Conservation (phyloP, 306 rosid species). For the Neltuma alba region DNA sequence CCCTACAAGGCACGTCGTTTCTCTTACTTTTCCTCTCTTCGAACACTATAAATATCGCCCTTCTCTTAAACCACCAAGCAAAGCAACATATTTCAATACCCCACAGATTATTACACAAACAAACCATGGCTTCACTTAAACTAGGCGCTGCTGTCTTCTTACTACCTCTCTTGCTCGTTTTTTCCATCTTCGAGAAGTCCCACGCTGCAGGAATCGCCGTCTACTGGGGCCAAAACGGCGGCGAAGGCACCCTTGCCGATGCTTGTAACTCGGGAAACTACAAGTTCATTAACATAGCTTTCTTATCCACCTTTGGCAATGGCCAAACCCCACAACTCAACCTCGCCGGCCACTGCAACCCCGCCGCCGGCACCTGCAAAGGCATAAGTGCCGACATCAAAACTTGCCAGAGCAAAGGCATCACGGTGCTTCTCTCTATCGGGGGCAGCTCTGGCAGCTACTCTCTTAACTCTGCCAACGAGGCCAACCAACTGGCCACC, state of each 20-base stretch:
- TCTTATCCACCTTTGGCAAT: constrained; percentile 53
- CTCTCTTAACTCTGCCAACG: constrained; percentile 52
- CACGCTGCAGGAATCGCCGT: constrained; percentile 52
- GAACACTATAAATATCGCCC: constrained; percentile 24
- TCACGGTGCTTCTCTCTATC: constrained; percentile 66
- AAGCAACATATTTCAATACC: too few species aligned
- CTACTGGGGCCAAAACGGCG: constrained; percentile 63
- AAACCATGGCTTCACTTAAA: constrained; percentile 48
- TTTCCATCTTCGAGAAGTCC: constrained; percentile 27
- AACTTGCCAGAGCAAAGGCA: constrained; percentile 46
- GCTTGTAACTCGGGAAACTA: constrained; percentile 66
- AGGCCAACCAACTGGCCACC: constrained; percentile 43
- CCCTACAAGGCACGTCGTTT: constrained; percentile 22
- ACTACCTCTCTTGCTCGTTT: constrained; percentile 37
- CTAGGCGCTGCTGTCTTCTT: constrained; percentile 33
- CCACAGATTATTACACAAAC: background rate
- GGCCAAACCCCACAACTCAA: constrained; percentile 45
- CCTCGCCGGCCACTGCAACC: constrained; percentile 57
- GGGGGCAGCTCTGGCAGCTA: constrained; percentile 55
- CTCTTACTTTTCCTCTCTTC: constrained; percentile 23
- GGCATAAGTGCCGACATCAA: constrained; percentile 40
- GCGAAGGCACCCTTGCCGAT: constrained; percentile 53
- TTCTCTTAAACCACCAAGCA: background rate
- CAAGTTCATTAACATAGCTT: constrained; percentile 67
- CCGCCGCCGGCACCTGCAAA: constrained; percentile 36